phyloP scores from a whole-genome alignment of 805 yeast genomes.

The Cephaloascus fragrans region DNA sequence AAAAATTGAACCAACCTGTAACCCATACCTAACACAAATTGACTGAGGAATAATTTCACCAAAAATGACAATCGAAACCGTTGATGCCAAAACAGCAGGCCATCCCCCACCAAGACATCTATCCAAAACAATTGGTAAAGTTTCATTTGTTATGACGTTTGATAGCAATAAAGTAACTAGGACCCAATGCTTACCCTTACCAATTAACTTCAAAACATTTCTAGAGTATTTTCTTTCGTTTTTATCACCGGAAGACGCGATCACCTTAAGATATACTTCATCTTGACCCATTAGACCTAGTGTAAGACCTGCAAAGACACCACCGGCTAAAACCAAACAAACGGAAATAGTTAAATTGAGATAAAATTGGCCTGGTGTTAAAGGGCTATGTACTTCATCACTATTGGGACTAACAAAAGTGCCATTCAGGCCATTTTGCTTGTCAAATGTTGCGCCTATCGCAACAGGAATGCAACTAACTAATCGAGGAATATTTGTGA shows the following conservation, averaged over 20 bases:
- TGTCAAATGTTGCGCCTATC: slow-evolving; percentile 2
- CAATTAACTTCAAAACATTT: slow-evolving; percentile 62
- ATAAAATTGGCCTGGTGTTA: slow-evolving; percentile 32
- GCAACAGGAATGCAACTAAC: slow-evolving; percentile 12
- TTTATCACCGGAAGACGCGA: slow-evolving; percentile 76
- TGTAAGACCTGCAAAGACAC: slow-evolving; percentile 92
- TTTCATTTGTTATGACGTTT: slow-evolving; percentile 89
- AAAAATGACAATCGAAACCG: slow-evolving; percentile 84
- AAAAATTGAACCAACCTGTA: slow-evolving; percentile 82
- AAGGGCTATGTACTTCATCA: slow-evolving; percentile 5
- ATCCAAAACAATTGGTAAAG: slow-evolving; percentile 89
- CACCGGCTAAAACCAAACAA: slow-evolving; percentile 63
- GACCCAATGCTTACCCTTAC: slow-evolving; percentile 92
- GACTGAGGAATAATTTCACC: slow-evolving; percentile 97
- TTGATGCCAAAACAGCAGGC: slow-evolving; percentile 92
- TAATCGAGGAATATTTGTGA: slow-evolving; percentile 12
- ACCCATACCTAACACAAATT: slow-evolving; percentile 84
- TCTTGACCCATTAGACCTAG: slow-evolving; percentile 97
- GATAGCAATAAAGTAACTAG: slow-evolving; percentile 77
- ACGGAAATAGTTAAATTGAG: slow-evolving; percentile 44
- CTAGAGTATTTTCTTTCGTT: slow-evolving; percentile 59
- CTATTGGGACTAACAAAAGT: slow-evolving; percentile 6
- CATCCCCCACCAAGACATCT: slow-evolving; percentile 94
- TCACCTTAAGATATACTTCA: slow-evolving; percentile 86
- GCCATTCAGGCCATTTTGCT: slow-evolving; percentile 11